These are phyloP conservation scores for Multifurca ochricompacta DNA, from an alignment of 768 basidiomycete species.

Conservation along the genomic window DNA sequence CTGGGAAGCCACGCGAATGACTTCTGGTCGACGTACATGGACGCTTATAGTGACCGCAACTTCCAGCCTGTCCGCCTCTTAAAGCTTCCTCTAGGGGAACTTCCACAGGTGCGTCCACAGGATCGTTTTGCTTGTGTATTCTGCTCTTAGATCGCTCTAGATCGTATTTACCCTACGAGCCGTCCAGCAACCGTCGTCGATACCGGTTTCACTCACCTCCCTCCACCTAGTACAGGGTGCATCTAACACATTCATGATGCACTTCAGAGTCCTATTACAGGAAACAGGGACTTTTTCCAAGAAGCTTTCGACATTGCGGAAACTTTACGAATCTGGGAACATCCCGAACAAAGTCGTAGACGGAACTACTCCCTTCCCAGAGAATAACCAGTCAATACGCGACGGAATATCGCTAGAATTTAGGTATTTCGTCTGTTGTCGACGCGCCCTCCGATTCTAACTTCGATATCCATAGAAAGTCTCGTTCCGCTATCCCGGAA, in stretches of 20 bases:
- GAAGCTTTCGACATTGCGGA: conserved; percentile 44
- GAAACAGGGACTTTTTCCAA: conserved; percentile 50
- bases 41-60: not conserved
- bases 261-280: conserved; percentile 42
- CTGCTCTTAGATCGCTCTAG: not conserved
- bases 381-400: conserved; percentile 11
- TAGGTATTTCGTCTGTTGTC: conserved; percentile 31
- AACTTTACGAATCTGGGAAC: conserved; percentile 55
- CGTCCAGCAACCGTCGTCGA: conserved; percentile 19
- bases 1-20: conserved; percentile 13
- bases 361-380: conserved; percentile 36
- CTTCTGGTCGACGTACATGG: conserved; percentile 5
- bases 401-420: conserved; percentile 50
- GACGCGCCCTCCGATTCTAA: conserved; percentile 22
- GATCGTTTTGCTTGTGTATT: not conserved
- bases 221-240: conserved; percentile 51
- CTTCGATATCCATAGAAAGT: conserved; percentile 47
- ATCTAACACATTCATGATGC: conserved; percentile 40
- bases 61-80: conserved; percentile 1
- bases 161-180: conserved; percentile 22
- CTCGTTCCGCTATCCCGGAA: conserved; percentile 59
- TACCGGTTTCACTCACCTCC: conserved; percentile 15
- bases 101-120: conserved; percentile 21
- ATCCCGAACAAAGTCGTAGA: conserved; percentile 55
- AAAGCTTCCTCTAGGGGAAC: conserved; percentile 1